Evolutionary conservation across 78 protist genomes (phyloP).

Genomic region (Blattamonas nauphoetae): DNA sequence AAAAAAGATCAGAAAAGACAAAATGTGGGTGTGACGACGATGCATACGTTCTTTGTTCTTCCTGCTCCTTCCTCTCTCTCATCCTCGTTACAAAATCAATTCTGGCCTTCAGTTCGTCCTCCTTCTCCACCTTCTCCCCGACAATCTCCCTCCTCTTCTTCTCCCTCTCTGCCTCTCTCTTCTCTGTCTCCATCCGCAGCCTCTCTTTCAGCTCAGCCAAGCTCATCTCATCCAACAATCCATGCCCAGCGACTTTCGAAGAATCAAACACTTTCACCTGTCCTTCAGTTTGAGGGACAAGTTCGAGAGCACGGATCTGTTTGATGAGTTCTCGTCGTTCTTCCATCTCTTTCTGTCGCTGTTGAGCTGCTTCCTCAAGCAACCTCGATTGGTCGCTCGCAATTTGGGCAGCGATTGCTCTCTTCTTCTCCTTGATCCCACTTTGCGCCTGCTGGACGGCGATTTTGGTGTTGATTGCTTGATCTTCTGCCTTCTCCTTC

Average conservation of each 20-base stretch:
- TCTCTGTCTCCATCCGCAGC: not conserved
- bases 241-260: not conserved
- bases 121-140: not conserved
- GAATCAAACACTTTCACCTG: slow-evolving; percentile 8
- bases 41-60: not conserved
- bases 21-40: too few species aligned
- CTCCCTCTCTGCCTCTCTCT: not conserved
- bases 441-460: too few species aligned
- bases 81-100: not conserved
- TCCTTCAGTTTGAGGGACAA: slow-evolving; percentile 16
- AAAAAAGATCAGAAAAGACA: too few species aligned
- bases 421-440: too few species aligned
- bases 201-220: slow-evolving; percentile 27
- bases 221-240: slow-evolving; percentile 24
- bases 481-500: too few species aligned
- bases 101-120: not conserved
- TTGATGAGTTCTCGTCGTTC: not conserved
- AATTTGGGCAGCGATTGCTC: too few species aligned
- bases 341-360: not conserved
- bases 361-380: too few species aligned
- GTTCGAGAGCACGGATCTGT: slow-evolving; percentile 36
- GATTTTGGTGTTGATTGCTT: too few species aligned
- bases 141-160: not conserved
- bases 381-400: too few species aligned
- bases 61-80: not conserved